Base-by-base conservation (phyloP, 2,329 filamentous ascomycete species). In the Pyrenochaeta sp. region DNA sequence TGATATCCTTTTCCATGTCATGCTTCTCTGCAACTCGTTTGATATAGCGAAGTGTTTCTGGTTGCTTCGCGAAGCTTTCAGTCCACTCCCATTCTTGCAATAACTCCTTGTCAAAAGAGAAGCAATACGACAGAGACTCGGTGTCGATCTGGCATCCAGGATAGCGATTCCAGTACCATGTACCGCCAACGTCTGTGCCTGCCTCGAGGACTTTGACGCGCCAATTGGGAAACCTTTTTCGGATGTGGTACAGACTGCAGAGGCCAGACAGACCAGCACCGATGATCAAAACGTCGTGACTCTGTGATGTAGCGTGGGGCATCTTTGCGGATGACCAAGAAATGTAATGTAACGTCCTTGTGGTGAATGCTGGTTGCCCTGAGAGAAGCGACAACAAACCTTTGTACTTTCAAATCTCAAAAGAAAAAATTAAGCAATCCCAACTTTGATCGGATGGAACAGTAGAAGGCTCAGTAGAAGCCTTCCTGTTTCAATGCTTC, bases 11-110 rank as follows among this genome's bases (percentile, higher is more conserved):
- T 60, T 78, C 81, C 11, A 87, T 67, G 10, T 77, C 67, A 12
- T 83, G 63, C 30, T 61, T 58, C 17, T 68, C 51, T 14, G 56
- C 66, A 0, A 75, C 62, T 40, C 60, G 60, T 2, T 58, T 36
- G n/a, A 74, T 60, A 45, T 74, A 75, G 3, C 51, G 51, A 12
- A 65, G 48, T 1, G 69, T 66, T 27, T 77, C 74, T 0, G 61
- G 54, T 35, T 69, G 63, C 7, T 51, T 77, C 78, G 15, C 64
- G 73, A 2, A 82, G 79, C 44, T 81, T 83, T 50, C 80, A 79
- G 55, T 63, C 77, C 83, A 87, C 30, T 75, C 82, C 82, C 82
- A 86, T 1, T 78, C 60, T 37, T 75, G 71, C 61, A 74, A 77
- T 7, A 78, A 63, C 53, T 79, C 74, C 6, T 74, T 69, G 21